These are phyloP conservation scores for Diplodia sapinea DNA, from an alignment of 2,329 filamentous ascomycete genomes.

Conservation along the genomic window DNA sequence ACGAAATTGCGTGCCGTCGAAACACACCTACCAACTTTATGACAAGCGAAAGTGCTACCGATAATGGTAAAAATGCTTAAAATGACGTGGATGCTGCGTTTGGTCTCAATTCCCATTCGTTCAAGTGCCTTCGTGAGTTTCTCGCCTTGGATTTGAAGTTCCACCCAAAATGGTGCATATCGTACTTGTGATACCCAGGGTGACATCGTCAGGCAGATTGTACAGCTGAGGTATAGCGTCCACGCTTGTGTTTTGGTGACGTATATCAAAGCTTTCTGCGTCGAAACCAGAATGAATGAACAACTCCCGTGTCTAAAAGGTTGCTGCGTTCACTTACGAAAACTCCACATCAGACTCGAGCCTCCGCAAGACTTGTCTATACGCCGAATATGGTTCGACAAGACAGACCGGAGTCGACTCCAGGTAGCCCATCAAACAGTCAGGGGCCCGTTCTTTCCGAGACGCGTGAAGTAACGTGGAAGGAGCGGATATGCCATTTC, in stretches of 20 bases:
- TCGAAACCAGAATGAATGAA: neutral
- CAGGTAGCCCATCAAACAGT: neutral
- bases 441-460: neutral
- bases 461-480: neutral
- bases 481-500: conserved; percentile 37
- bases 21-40: neutral
- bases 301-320: neutral
- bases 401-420: neutral
- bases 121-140: neutral
- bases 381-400: neutral
- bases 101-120: neutral
- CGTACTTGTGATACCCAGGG: neutral
- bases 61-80: neutral
- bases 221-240: neutral
- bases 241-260: neutral
- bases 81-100: neutral
- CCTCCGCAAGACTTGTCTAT: neutral
- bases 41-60: neutral
- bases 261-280: neutral
- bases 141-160: neutral
- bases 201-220: neutral
- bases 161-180: neutral
- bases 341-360: neutral
- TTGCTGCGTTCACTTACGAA: neutral
- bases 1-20: neutral